Percentiles rank a stretch among this genome's conserved stretches.
These are phyloP conservation scores for Trapa incisa DNA, from an alignment of 345 rosid genomes.

Conservation along the genomic window DNA sequence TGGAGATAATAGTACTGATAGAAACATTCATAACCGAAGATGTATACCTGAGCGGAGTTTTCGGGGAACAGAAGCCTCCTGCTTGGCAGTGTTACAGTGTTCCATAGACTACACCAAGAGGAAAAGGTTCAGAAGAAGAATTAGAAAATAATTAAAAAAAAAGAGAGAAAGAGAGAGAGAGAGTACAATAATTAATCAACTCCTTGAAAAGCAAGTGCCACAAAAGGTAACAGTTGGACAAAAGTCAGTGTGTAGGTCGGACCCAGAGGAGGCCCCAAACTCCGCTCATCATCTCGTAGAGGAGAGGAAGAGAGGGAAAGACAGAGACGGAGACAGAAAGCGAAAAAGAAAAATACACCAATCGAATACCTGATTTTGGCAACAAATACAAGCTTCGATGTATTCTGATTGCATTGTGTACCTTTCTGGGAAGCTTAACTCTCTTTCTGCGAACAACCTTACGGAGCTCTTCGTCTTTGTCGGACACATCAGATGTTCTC, in stretches of 20 bases:
- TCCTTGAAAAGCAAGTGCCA: neutral
- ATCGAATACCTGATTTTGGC: neutral
- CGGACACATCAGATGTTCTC: slow-evolving; percentile 18
- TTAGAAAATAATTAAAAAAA: too few species aligned
- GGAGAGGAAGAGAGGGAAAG: too few species aligned
- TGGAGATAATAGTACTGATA: neutral
- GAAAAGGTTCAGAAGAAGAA: neutral
- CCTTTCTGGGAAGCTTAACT: slow-evolving; percentile 43
- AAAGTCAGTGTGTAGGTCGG: neutral
- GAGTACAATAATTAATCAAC: neutral
- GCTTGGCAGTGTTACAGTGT: slow-evolving; percentile 46
- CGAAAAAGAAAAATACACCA: neutral
- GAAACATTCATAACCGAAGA: slow-evolving; percentile 10
- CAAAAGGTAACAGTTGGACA: neutral
- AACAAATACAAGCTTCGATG: neutral
- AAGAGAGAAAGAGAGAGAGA: neutral
- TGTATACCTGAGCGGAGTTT: slow-evolving; percentile 85
- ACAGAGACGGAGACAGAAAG: neutral
- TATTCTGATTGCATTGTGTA: neutral
- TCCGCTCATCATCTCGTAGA: neutral
- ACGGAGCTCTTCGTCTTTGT: slow-evolving; percentile 21
- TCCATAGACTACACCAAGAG: slow-evolving; percentile 25
- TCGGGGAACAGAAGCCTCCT: slow-evolving; percentile 76
- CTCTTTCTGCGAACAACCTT: slow-evolving; percentile 19
- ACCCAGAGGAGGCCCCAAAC: slow-evolving; percentile 1